Conservation (phyloP, 2,329 filamentous ascomycete genomes). For the Penicillium sp. region DNA sequence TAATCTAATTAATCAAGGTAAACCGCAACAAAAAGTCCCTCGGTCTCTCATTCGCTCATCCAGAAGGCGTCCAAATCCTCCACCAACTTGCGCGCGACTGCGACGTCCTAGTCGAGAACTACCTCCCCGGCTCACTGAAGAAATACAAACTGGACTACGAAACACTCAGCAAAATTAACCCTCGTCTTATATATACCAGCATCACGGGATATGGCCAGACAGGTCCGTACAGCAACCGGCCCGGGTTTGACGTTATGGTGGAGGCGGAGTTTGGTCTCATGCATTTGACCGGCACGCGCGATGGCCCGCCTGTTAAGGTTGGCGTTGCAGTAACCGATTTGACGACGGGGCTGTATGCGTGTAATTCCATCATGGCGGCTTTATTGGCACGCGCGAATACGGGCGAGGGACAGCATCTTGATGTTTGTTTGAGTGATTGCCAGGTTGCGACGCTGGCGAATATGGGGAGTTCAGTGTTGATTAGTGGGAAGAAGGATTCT, state of each 20-base stretch:
- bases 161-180: constrained; percentile 73
- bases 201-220: constrained; percentile 97
- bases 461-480: constrained; percentile 82
- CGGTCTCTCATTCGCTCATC: constrained; percentile 81
- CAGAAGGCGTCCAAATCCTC: constrained; percentile 74
- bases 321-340: constrained; percentile 94
- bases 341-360: constrained; percentile 89
- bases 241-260: constrained; percentile 98
- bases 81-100: constrained; percentile 76
- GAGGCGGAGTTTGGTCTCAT: constrained; percentile 96
- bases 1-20: constrained; percentile 51
- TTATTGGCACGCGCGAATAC: constrained; percentile 67
- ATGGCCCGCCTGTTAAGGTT: constrained; percentile 90
- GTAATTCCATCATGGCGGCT: constrained; percentile 90
- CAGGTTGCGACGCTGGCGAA: constrained; percentile 93
- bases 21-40: constrained; percentile 97
- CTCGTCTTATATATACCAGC: constrained; percentile 81
- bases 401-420: constrained; percentile 82
- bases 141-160: constrained; percentile 89
- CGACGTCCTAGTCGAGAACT: constrained; percentile 95
- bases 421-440: constrained; percentile 86
- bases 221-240: constrained; percentile 76
- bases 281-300: constrained; percentile 88
- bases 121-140: constrained; percentile 78
- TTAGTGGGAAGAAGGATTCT: constrained; percentile 77